Evolutionary conservation across 495 filamentous ascomycete genomes (phyloP).

Genomic region (Talaromyces stipitatus): DNA sequence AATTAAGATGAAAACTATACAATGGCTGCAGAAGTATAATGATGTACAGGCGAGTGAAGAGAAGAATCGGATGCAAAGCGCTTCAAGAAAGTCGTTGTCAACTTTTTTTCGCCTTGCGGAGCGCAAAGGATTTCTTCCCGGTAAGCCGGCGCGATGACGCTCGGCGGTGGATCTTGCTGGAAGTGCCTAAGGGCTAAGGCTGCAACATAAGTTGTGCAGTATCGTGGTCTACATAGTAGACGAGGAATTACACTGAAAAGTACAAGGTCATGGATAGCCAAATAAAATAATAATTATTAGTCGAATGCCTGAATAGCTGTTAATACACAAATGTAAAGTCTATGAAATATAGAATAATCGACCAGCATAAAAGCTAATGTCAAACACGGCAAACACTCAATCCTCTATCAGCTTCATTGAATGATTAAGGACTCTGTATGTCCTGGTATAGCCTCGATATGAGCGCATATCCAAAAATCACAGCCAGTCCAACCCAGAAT

Average conservation of each 20-base stretch:
- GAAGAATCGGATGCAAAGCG: not conserved
- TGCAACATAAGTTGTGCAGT: not conserved
- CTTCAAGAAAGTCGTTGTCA: not conserved
- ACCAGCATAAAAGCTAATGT: not conserved
- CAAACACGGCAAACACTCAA: not conserved
- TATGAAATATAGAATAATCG: not conserved
- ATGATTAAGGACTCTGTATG: slow-evolving; percentile 13
- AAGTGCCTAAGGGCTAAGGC: too few relatives aligned
- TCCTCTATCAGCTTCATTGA: not conserved
- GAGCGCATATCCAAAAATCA: slow-evolving; percentile 72
- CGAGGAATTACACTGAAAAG: not conserved
- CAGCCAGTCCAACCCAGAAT: slow-evolving; percentile 55
- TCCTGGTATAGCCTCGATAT: slow-evolving; percentile 65
- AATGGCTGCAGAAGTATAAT: not conserved
- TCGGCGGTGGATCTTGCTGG: not conserved
- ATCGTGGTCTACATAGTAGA: not conserved
- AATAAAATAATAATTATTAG: not conserved
- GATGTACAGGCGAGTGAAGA: not conserved
- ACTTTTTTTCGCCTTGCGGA: slow-evolving; percentile 3
- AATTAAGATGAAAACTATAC: not conserved
- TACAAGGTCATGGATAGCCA: too few relatives aligned
- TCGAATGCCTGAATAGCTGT: not conserved
- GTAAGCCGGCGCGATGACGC: not conserved
- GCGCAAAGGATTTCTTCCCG: not conserved
- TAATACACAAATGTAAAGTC: not conserved